Evolutionary conservation across 2,329 filamentous ascomycete species (phyloP).

Genomic region (Colletotrichum sidae): DNA sequence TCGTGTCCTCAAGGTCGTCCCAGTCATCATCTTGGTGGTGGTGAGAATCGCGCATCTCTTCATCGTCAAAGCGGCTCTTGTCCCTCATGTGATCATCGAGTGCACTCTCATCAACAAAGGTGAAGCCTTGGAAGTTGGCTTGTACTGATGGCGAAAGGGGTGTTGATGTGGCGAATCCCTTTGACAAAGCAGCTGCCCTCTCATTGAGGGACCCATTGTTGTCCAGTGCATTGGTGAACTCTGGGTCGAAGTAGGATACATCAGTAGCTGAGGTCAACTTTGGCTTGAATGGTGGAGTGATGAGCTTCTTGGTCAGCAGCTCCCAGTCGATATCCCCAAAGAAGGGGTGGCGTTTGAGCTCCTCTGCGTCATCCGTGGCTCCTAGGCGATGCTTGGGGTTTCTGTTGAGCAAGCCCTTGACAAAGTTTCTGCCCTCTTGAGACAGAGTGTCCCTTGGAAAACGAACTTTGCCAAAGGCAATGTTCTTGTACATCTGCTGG

Average conservation of each 20-base stretch:
- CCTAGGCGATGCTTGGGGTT: constrained; percentile 96
- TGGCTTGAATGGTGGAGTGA: constrained; percentile 96
- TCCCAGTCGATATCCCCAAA: constrained; percentile 96
- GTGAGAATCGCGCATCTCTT: constrained; percentile 70
- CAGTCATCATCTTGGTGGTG: constrained; percentile 62
- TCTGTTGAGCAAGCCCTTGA: constrained; percentile 95
- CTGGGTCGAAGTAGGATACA: constrained; percentile 97
- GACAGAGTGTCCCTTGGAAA: constrained; percentile 96
- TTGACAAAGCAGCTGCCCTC: constrained; percentile 86
- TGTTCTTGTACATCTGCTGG: constrained; percentile 99
- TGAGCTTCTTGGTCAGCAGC: constrained; percentile 86
- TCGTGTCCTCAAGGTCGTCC: constrained; percentile 69
- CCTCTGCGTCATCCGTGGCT: constrained; percentile 89
- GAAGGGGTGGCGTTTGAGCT: constrained; percentile 94
- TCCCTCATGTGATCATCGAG: constrained; percentile 86
- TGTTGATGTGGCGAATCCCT: constrained; percentile 88
- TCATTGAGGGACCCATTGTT: constrained; percentile 90
- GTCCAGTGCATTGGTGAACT: constrained; percentile 95
- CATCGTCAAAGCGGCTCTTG: constrained; percentile 60
- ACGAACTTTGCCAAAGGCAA: constrained; percentile 97
- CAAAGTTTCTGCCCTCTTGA: constrained; percentile 95
- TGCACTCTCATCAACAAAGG: constrained; percentile 97
- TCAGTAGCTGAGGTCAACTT: constrained; percentile 96
- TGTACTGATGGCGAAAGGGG: constrained; percentile 95
- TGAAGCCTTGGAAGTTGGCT: constrained; percentile 98